phyloP scores from a whole-genome alignment of 1,284 basidiomycete genomes.

The Ganoderma multipileum region DNA sequence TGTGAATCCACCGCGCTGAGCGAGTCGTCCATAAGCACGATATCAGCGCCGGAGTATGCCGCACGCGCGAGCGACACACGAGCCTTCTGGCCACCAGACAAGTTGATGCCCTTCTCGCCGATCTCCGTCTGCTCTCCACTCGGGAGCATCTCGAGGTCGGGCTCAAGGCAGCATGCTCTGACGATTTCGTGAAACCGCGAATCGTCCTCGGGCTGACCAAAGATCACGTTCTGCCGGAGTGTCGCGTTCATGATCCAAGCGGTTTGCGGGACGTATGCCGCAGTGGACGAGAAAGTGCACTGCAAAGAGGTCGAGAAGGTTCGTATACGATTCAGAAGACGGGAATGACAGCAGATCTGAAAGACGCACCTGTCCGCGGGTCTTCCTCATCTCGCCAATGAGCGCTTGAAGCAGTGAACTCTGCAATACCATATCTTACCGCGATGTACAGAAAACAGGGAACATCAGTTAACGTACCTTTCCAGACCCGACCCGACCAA shows the following conservation, averaged over 20 bases:
- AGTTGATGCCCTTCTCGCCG: conserved; percentile 83
- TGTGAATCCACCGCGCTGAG: conserved; percentile 79
- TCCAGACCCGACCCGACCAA: conserved; percentile 77
- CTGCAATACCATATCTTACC: conserved; percentile 37
- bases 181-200: conserved; percentile 61
- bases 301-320: conserved; percentile 35
- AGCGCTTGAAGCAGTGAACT: conserved; percentile 73
- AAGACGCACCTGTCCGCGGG: conserved; percentile 55
- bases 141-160: conserved; percentile 71
- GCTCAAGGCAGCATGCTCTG: conserved; percentile 66
- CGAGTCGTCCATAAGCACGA: conserved; percentile 78
- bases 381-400: conserved; percentile 82
- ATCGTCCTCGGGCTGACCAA: conserved; percentile 67
- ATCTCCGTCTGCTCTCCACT: conserved; percentile 80
- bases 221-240: conserved; percentile 70
- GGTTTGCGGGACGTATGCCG: conserved; percentile 80
- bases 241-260: conserved; percentile 85
- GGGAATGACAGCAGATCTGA: neutral
- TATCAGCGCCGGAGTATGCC: conserved; percentile 77
- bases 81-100: conserved; percentile 66
- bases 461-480: conserved; percentile 50
- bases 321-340: neutral
- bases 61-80: conserved; percentile 84
- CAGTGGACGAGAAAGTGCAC: conserved; percentile 68
- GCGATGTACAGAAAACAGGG: neutral